Conservation (phyloP, 2,329 filamentous ascomycete species). For the Trichophaea hybrida region DNA sequence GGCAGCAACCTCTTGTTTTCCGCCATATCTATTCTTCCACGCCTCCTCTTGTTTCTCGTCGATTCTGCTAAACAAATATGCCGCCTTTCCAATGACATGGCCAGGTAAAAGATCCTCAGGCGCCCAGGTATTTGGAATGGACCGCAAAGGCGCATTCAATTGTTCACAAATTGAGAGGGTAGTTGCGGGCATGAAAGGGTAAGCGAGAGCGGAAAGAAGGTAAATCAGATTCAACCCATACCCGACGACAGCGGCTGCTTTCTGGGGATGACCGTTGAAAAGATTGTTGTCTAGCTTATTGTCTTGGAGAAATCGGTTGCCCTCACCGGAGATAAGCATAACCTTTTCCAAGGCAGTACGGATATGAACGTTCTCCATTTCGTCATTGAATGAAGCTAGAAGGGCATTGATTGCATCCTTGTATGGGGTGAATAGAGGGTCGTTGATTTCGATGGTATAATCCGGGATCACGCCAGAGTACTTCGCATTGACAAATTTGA, state of each 20-base stretch:
- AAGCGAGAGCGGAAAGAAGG: slow-evolving; percentile 62
- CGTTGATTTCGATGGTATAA: slow-evolving; percentile 41
- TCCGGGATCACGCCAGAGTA: slow-evolving; percentile 57
- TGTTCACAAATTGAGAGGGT: slow-evolving; percentile 62
- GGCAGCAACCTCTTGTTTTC: slow-evolving; percentile 37
- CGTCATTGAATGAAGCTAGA: slow-evolving; percentile 51
- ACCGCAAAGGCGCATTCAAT: slow-evolving; percentile 45
- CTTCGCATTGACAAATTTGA: slow-evolving; percentile 66
- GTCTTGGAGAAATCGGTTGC: slow-evolving; percentile 44
- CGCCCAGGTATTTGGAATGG: slow-evolving; percentile 56
- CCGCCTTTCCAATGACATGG: slow-evolving; percentile 67
- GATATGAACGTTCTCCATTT: slow-evolving; percentile 58
- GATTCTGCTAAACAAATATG: slow-evolving; percentile 66
- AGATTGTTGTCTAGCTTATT: slow-evolving; percentile 43
- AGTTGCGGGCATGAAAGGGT: slow-evolving; percentile 76
- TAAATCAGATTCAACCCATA: slow-evolving; percentile 73
- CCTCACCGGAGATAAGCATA: slow-evolving; percentile 50
- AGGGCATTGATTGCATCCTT: slow-evolving; percentile 50
- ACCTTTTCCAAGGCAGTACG: slow-evolving; percentile 50
- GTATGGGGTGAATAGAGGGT: slow-evolving; percentile 29
- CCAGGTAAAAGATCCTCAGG: slow-evolving; percentile 46
- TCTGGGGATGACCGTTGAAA: slow-evolving; percentile 41
- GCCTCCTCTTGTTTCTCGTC: slow-evolving; percentile 67
- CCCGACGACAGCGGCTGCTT: slow-evolving; percentile 49
- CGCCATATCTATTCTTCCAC: slow-evolving; percentile 64